phyloP scores from a whole-genome alignment of 495 filamentous ascomycete species.

The Tuber calosporum region DNA sequence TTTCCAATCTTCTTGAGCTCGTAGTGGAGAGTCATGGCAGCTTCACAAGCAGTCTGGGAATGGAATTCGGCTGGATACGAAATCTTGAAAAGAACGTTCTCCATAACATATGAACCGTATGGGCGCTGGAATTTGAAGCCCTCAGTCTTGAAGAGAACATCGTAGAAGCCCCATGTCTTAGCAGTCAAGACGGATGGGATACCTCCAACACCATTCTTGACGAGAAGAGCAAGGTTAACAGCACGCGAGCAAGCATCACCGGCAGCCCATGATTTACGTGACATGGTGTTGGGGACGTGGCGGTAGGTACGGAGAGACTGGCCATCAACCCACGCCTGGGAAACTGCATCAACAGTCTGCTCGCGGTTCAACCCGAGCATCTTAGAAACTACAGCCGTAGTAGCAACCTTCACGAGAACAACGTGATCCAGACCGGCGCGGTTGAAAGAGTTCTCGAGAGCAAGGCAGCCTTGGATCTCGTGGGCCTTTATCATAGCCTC shows the following conservation, averaged over 20 bases:
- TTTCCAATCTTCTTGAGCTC: slow-evolving; percentile 79
- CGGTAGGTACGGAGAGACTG: slow-evolving; percentile 94
- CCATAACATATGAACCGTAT: slow-evolving; percentile 98
- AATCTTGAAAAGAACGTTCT: slow-evolving; percentile 99
- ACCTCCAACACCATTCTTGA: slow-evolving; percentile 71
- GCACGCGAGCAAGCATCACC: slow-evolving; percentile 96
- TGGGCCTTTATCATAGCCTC: slow-evolving; percentile 99
- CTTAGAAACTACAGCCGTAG: slow-evolving; percentile 85
- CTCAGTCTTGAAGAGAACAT: slow-evolving; percentile 91
- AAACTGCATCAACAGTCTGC: slow-evolving; percentile 90
- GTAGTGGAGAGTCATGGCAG: slow-evolving; percentile 75
- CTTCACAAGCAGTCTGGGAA: slow-evolving; percentile 96
- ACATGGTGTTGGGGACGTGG: slow-evolving; percentile 98
- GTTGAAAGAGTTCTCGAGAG: slow-evolving; percentile 95
- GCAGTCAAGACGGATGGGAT: slow-evolving; percentile 87
- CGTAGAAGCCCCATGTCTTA: slow-evolving; percentile 96
- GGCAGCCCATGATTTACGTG: slow-evolving; percentile 96
- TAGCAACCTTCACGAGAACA: slow-evolving; percentile 94
- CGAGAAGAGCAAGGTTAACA: slow-evolving; percentile 89
- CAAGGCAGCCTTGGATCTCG: slow-evolving; percentile 96
- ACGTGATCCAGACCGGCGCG: slow-evolving; percentile 97
- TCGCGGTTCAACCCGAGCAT: slow-evolving; percentile 83
- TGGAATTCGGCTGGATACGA: slow-evolving; percentile 88
- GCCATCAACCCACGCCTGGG: slow-evolving; percentile 95
- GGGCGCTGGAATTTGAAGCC: slow-evolving; percentile 91